Evolutionary conservation across 208 protist genomes (phyloP), one percentile per base, ranked within the genome.

Genomic region (Leptomonas pyrrhocoris): DNA sequence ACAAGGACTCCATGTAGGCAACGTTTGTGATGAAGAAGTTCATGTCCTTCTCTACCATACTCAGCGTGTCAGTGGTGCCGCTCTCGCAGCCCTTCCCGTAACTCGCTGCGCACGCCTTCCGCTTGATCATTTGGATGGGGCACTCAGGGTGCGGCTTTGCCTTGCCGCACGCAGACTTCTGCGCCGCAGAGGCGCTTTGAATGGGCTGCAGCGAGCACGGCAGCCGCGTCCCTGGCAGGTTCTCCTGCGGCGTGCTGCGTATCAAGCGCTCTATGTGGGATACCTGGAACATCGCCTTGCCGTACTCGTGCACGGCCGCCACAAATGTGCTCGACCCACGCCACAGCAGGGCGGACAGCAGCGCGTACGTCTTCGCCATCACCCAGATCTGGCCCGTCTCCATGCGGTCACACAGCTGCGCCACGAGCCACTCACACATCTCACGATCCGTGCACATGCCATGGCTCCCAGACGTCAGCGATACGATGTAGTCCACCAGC

Each of bases 381-480:
- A 67, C 48, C 76, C 80, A 87, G 2, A 72, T 0, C 70, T 90
- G 79, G 1, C 75, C 78, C 16, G 72, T 81, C 19, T 45, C 28
- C 16, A 81, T 36, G 31, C 78, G 70, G 21, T 85, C 79, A 28
- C 45, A 58, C 30, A 90, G 48, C 67, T 86, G 74, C 51, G 63
- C 50, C 31, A 83, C 60, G 8, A 86, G 18, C 70, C 74, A 87
- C 27, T 53, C 45, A 62, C 66, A 84, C 50, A 73, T 70, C 60
- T 85, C 81, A 2, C 43, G 19, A 36, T 58, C 36, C 5, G 78
- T 83, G 71, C 81, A 90, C 40, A 73, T 27, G 16, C 25, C 18
- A 18, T 42, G 57, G 18, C 62, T 19, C 13, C 21, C 27, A 13
- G 46, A 63, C 28, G 77, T 77, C 21, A 64, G 51, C 4, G 62